phyloP scores from a whole-genome alignment of 2,329 filamentous ascomycete species.

The Diplodia intermedia region DNA sequence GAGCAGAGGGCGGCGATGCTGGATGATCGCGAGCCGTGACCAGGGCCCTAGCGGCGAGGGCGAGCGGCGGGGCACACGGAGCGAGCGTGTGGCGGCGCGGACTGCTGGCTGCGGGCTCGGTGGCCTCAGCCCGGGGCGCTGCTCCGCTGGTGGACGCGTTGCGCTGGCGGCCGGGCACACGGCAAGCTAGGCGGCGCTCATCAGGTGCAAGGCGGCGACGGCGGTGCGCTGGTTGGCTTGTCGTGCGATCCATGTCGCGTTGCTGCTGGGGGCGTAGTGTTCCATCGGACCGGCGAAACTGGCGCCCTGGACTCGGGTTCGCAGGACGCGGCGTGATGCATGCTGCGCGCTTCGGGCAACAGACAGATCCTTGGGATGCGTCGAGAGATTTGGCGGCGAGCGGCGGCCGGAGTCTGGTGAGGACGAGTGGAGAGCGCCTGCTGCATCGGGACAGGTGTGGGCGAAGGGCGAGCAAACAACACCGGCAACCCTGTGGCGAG shows the following conservation, averaged over 20 bases:
- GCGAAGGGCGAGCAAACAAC: slow-evolving; percentile 24
- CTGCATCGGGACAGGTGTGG: slow-evolving; percentile 28
- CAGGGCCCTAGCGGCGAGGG: slow-evolving; percentile 17
- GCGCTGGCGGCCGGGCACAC: slow-evolving; percentile 19
- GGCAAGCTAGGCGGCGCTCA: slow-evolving; percentile 3
- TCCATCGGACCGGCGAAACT: slow-evolving; percentile 32
- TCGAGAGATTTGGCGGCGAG: slow-evolving; percentile 28
- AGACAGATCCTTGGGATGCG: slow-evolving; percentile 28
- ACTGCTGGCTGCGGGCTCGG: slow-evolving; percentile 19
- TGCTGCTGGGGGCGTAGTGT: slow-evolving; percentile 30
- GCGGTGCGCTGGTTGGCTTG: slow-evolving; percentile 24
- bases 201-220: slow-evolving; percentile 20
- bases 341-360: slow-evolving; percentile 24
- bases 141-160: slow-evolving; percentile 11
- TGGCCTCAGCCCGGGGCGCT: not conserved
- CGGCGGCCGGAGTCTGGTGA: slow-evolving; percentile 27
- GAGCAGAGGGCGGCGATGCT: slow-evolving; percentile 30
- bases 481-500: slow-evolving; percentile 23
- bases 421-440: slow-evolving; percentile 28
- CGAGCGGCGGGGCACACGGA: slow-evolving; percentile 6
- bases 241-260: slow-evolving; percentile 28
- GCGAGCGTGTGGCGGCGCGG: slow-evolving; percentile 13
- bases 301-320: slow-evolving; percentile 31
- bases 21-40: slow-evolving; percentile 28
- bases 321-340: slow-evolving; percentile 28